Conservation (phyloP, 2,329 filamentous ascomycete genomes). For the Hypocreales sp. region DNA sequence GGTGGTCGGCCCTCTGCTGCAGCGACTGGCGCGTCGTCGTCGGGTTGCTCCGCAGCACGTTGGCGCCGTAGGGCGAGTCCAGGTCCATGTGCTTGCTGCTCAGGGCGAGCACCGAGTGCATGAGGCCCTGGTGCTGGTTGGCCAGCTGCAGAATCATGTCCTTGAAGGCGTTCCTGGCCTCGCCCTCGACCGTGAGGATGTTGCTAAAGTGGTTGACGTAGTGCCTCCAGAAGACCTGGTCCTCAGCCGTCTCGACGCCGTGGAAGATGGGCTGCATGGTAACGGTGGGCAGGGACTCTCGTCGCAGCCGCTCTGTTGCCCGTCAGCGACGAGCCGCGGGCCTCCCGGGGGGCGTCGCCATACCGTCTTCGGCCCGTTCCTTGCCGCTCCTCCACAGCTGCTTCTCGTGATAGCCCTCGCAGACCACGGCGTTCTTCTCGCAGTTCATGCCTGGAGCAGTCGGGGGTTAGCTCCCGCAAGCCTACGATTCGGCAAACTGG, state of each 20-base stretch:
- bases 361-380: slow-evolving; percentile 57
- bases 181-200: slow-evolving; percentile 68
- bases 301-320: slow-evolving; percentile 30
- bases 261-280: slow-evolving; percentile 55
- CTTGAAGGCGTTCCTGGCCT: slow-evolving; percentile 72
- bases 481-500: no score
- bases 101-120: slow-evolving; percentile 80
- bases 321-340: slow-evolving; percentile 3
- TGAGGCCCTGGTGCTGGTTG: slow-evolving; percentile 62
- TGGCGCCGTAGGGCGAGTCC: slow-evolving; percentile 37
- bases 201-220: slow-evolving; percentile 68
- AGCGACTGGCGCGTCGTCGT: slow-evolving; percentile 30
- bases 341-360: not conserved
- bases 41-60: slow-evolving; percentile 33
- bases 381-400: slow-evolving; percentile 78
- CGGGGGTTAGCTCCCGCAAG: not conserved
- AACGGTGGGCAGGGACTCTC: slow-evolving; percentile 33
- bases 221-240: slow-evolving; percentile 69
- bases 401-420: slow-evolving; percentile 79
- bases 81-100: slow-evolving; percentile 63
- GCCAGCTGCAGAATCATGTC: slow-evolving; percentile 73
- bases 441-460: slow-evolving; percentile 56
- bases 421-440: slow-evolving; percentile 84
- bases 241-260: slow-evolving; percentile 66
- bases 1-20: slow-evolving; percentile 34